Evolutionary conservation across 176 grass and related monocot genomes (phyloP), one percentile per base, ranked within the genome.

Genomic region (Stipa capillata): DNA sequence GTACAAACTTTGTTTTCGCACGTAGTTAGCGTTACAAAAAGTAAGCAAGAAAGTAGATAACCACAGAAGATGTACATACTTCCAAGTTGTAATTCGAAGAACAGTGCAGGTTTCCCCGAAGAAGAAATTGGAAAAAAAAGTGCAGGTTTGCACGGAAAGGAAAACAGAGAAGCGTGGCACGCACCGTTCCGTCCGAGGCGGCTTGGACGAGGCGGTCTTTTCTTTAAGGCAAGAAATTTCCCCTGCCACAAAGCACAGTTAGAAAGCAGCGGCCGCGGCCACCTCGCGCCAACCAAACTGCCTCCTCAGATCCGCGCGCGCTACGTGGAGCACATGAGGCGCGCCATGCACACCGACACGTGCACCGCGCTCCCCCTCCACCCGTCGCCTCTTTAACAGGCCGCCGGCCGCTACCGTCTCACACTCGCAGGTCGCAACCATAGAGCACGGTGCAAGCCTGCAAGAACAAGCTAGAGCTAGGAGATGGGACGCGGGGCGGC

Each of bases 301-400:
- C 72, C 63, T 48, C 44, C 44, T 79, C 62, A 65, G 1, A 8
- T 43, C 7, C 5, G 39, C 33, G 70, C 73, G 29, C 29, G 66
- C 85, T 74, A 84, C 79, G 69, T 73, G 83, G 77, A 65, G 63
- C 65, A 32, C 74, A 56, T 51, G 89, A 43, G 58, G 3, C 70
- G 31, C 21, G 23, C 68, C 86, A 88, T 86, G 90, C 80, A 83
- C 40, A 49, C 21, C 51, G 83, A 83, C 86, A 86, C 83, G 78
- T 73, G 90, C 44, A 58, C 9, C 52, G 33, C 32, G 13, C 44
- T 70, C 41, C 75, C 7, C 27, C 29, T 50, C 79, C 84, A 84
- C 80, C 56, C 72, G 80, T 87, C 84, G 34, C 81, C 64, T 55
- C 78, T 83, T 63, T 83, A 71, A 35, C 79, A 70, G n/a, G n/a